Conservation (phyloP, 495 filamentous ascomycete species). For the Tuber melanosporum region DNA sequence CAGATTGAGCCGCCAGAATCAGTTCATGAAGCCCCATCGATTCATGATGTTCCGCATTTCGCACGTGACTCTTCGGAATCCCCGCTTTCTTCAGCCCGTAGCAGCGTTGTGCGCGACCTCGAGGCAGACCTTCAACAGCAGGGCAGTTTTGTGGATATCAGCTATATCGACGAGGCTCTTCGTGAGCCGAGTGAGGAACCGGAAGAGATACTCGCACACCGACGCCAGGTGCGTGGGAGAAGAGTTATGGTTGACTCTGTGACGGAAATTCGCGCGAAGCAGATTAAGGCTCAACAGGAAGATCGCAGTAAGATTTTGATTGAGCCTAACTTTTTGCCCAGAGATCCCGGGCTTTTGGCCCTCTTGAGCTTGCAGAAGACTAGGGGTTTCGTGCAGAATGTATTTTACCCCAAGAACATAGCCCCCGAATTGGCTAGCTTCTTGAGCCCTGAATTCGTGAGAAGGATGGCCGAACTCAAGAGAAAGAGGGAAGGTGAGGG, state of each 20-base stretch:
- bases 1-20: conserved; percentile 17
- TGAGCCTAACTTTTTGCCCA: conserved; percentile 68
- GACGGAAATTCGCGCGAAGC: conserved; percentile 46
- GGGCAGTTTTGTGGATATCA: conserved; percentile 47
- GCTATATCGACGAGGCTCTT: conserved; percentile 46
- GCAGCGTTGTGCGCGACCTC: conserved; percentile 52
- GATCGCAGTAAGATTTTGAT: conserved; percentile 76
- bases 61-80: conserved; percentile 58
- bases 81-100: conserved; percentile 57
- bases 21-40: conserved; percentile 9
- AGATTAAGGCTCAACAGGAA: conserved; percentile 72
- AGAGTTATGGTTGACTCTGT: conserved; percentile 38
- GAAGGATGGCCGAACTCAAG: conserved; percentile 74
- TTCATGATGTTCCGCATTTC: conserved; percentile 41
- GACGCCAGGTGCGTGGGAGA: conserved; percentile 49
- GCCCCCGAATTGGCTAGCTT: conserved; percentile 85
- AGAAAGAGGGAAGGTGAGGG: conserved; percentile 86
- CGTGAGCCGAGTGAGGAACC: conserved; percentile 52
- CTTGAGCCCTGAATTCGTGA: conserved; percentile 72
- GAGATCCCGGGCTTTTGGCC: conserved; percentile 75
- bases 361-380: conserved; percentile 85
- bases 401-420: conserved; percentile 50
- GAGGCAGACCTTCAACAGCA: conserved; percentile 50
- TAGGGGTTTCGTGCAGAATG: conserved; percentile 73
- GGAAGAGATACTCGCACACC: conserved; percentile 51